Evolutionary conservation across 1,284 basidiomycete species (phyloP).

Genomic region (Ganoderma meredithae): DNA sequence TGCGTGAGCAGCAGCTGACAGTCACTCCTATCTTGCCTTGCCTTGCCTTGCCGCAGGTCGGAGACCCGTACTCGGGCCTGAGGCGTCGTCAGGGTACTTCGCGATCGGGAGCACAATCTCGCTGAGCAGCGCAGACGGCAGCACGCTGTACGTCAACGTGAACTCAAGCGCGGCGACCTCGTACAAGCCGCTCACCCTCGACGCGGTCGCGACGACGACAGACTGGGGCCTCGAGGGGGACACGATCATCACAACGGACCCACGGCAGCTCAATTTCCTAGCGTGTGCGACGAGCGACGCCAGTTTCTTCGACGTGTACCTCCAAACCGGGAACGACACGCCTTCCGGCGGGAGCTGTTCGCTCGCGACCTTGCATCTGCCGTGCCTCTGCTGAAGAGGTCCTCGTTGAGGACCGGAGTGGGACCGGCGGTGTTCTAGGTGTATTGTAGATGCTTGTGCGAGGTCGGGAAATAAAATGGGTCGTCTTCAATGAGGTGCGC

Average conservation of each 20-base stretch:
- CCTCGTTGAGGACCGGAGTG: not conserved
- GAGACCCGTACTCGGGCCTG: slow-evolving; percentile 59
- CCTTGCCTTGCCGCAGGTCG: slow-evolving; percentile 43
- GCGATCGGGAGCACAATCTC: slow-evolving; percentile 57
- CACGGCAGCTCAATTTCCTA: slow-evolving; percentile 62
- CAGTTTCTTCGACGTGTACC: slow-evolving; percentile 53
- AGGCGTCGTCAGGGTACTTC: slow-evolving; percentile 58
- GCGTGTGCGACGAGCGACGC: slow-evolving; percentile 55
- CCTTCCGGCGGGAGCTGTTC: slow-evolving; percentile 54
- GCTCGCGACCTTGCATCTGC: slow-evolving; percentile 57
- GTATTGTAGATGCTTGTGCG: slow-evolving; percentile 1
- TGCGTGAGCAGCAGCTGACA: slow-evolving; percentile 5
- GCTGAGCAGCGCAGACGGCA: slow-evolving; percentile 48
- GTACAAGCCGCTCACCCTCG: slow-evolving; percentile 58
- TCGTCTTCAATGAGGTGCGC: not conserved
- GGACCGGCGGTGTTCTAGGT: not conserved
- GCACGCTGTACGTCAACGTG: slow-evolving; percentile 57
- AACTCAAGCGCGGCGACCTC: slow-evolving; percentile 51
- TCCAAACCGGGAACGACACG: slow-evolving; percentile 60
- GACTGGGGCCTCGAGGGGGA: slow-evolving; percentile 67
- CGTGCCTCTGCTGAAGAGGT: slow-evolving; percentile 54
- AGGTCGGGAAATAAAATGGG: not conserved
- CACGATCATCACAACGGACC: slow-evolving; percentile 61
- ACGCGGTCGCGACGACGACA: slow-evolving; percentile 55
- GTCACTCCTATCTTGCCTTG: slow-evolving; percentile 25